Percentiles rank a stretch among this genome's conserved stretches.
These are phyloP conservation scores for Mycena kentingensis DNA, from an alignment of 768 basidiomycete genomes.

Conservation along the genomic window DNA sequence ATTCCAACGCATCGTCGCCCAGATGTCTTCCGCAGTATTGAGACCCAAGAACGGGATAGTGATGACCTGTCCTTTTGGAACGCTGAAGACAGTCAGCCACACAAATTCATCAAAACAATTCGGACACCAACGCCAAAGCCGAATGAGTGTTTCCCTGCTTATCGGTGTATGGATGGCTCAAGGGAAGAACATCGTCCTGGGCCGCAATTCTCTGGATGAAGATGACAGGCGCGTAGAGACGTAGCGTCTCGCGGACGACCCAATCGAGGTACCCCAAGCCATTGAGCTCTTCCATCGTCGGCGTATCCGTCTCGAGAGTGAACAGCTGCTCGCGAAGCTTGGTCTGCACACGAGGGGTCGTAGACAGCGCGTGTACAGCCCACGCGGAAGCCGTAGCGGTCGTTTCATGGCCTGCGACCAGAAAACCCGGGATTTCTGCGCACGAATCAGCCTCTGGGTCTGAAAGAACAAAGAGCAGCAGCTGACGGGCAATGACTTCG, in stretches of 20 bases:
- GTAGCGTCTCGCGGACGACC: conserved; percentile 12
- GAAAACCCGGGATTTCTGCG: conserved; percentile 14
- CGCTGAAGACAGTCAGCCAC: too few species aligned
- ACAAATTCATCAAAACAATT: too few species aligned
- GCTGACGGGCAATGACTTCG: conserved; percentile 48
- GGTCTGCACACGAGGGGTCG: conserved; percentile 39
- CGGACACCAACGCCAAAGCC: too few species aligned
- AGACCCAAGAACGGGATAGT: too few species aligned
- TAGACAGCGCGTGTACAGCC: conserved; percentile 43
- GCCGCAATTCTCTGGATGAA: conserved; percentile 27
- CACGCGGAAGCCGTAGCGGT: conserved; percentile 34
- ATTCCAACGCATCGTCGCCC: too few species aligned
- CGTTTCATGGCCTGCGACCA: conserved; percentile 14
- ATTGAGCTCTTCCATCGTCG: conserved; percentile 46
- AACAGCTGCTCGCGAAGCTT: conserved; percentile 48
- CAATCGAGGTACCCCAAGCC: conserved; percentile 10
- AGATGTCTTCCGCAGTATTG: too few species aligned
- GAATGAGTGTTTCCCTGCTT: too few species aligned
- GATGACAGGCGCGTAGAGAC: conserved; percentile 28
- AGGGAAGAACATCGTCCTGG: conserved; percentile 31
- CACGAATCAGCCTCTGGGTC: background rate
- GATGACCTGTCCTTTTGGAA: too few species aligned
- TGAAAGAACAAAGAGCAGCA: conserved; percentile 20
- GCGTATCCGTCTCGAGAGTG: conserved; percentile 33
- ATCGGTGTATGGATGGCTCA: too few species aligned